Conservation (phyloP, 108 stramenopile species). For the Nitzschia sp. region DNA sequence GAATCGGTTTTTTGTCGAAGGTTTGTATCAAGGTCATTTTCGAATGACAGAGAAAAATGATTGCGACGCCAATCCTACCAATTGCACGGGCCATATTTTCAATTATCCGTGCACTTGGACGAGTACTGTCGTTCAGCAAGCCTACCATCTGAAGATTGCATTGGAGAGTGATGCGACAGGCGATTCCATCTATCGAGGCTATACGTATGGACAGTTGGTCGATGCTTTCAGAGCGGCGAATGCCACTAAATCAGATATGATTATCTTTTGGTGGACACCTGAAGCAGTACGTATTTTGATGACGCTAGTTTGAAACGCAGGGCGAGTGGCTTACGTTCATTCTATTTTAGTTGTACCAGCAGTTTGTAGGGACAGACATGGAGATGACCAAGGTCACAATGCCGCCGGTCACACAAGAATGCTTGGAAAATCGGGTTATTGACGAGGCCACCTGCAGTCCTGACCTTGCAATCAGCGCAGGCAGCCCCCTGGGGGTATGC, state of each 20-base stretch:
- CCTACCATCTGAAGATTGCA: slow-evolving; percentile 17
- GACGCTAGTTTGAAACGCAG: too few species aligned
- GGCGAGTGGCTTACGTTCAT: too few species aligned
- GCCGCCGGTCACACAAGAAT: slow-evolving; percentile 29
- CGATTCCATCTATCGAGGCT: slow-evolving; percentile 33
- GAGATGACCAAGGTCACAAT: slow-evolving; percentile 27
- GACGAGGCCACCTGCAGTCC: slow-evolving; percentile 10
- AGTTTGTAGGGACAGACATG: slow-evolving; percentile 33
- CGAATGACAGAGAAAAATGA: slow-evolving; percentile 41
- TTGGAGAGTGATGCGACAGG: slow-evolving; percentile 8
- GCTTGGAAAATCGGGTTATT: slow-evolving; percentile 7
- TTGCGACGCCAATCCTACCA: slow-evolving; percentile 19
- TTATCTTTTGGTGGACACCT: slow-evolving; percentile 41
- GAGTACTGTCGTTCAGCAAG: slow-evolving; percentile 7
- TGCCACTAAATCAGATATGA: slow-evolving; percentile 36
- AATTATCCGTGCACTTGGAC: slow-evolving; percentile 31
- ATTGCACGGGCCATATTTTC: slow-evolving; percentile 39
- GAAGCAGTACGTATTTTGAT: slow-evolving; percentile 27
- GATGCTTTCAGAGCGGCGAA: slow-evolving; percentile 44
- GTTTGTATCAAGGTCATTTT: slow-evolving; percentile 45
- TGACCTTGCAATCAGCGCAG: slow-evolving; percentile 3
- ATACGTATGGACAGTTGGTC: slow-evolving; percentile 27
- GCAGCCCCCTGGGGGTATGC: slow-evolving; percentile 32
- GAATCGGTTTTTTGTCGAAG: slow-evolving; percentile 15
- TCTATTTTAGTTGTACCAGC: background rate